Percentiles rank a stretch among this genome's conserved stretches.
phyloP scores from a whole-genome alignment of 2,329 filamentous ascomycete genomes.

The Colletotrichum melonis region DNA sequence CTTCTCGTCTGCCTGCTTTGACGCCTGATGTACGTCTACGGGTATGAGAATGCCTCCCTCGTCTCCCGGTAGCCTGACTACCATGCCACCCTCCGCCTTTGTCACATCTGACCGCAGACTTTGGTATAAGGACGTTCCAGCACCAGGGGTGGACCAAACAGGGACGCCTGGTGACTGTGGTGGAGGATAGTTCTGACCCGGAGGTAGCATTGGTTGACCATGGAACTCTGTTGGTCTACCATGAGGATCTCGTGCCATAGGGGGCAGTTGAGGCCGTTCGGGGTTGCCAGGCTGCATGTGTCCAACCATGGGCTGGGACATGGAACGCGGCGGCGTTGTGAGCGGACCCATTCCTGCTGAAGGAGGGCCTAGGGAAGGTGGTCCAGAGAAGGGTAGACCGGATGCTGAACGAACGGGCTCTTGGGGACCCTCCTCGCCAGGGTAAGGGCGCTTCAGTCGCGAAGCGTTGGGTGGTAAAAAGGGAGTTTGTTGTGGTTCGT shows the following conservation, averaged over 20 bases:
- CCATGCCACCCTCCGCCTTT: constrained; percentile 37
- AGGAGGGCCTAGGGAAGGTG: constrained; percentile 34
- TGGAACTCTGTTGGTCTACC: constrained; percentile 24
- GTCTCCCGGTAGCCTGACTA: constrained; percentile 45
- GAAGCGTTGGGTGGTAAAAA: constrained; percentile 42
- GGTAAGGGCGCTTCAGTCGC: constrained; percentile 28
- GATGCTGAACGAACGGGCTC: constrained; percentile 20
- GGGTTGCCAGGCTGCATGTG: constrained; percentile 39
- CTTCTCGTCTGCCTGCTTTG: constrained; percentile 86
- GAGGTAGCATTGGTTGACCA: constrained; percentile 20
- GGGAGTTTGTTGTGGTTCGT: constrained; percentile 40
- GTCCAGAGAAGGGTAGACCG: constrained; percentile 23
- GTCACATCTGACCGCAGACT: constrained; percentile 33
- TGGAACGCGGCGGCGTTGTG: constrained; percentile 45
- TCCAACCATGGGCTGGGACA: constrained; percentile 49
- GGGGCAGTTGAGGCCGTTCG: constrained; percentile 37
- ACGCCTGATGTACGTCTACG: constrained; percentile 84
- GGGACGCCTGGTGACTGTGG: constrained; percentile 35
- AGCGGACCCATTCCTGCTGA: constrained; percentile 37
- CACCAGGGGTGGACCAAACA: constrained; percentile 46
- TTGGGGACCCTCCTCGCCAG: constrained; percentile 5
- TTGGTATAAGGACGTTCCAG: constrained; percentile 43
- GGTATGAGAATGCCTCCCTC: constrained; percentile 65
- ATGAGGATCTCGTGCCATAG: constrained; percentile 27
- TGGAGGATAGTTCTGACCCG: constrained; percentile 11